phyloP scores from a whole-genome alignment of 2,329 filamentous ascomycete species.

The Metarhizium robertsii region DNA sequence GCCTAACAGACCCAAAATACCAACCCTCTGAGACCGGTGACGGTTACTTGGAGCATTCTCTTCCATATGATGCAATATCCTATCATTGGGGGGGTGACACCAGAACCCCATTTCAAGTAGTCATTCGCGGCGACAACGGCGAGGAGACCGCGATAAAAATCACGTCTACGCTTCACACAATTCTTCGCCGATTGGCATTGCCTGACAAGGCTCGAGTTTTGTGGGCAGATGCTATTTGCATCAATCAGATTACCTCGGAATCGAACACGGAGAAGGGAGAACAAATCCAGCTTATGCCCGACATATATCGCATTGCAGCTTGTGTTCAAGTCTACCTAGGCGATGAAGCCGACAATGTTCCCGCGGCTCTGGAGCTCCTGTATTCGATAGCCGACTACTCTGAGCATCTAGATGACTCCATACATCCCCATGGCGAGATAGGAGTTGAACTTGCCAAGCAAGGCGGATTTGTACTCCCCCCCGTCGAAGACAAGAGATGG shows the following conservation, averaged over 20 bases:
- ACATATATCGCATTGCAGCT: constrained; percentile 6
- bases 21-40: neutral
- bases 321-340: constrained; percentile 8
- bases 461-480: constrained; percentile 4
- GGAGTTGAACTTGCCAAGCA: constrained; percentile 3
- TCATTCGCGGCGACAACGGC: constrained; percentile 1
- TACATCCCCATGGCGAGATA: constrained; percentile 4
- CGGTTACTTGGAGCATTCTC: neutral
- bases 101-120: neutral
- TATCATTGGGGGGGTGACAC: constrained; percentile 8
- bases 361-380: constrained; percentile 3
- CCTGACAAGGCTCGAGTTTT: constrained; percentile 3
- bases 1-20: constrained; percentile 1
- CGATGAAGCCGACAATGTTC: constrained; percentile 3
- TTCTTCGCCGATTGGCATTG: constrained; percentile 3
- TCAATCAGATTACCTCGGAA: constrained; percentile 7
- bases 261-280: constrained; percentile 8
- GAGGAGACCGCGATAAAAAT: constrained; percentile 1
- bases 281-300: constrained; percentile 9
- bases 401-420: constrained; percentile 5
- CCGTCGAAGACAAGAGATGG: constrained; percentile 5
- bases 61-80: constrained; percentile 6
- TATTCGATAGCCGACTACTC: constrained; percentile 5
- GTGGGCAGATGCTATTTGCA: constrained; percentile 12
- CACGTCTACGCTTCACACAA: constrained; percentile 3